Evolutionary conservation across 345 rosid genomes (phyloP).

Genomic region (Litchi chinensis): DNA sequence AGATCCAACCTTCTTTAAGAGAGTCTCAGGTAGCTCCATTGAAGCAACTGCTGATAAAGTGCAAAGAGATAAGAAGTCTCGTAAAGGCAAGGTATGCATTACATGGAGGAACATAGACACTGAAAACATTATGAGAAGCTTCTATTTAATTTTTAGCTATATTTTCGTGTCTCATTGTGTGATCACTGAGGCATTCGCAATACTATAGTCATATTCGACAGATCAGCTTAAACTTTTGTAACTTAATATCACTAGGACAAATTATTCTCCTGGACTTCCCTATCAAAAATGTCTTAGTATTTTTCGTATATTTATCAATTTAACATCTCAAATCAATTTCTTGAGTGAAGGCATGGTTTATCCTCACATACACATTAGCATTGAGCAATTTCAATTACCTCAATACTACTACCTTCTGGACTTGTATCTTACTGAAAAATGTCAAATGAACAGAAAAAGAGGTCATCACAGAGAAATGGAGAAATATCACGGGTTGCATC

Average conservation of each 20-base stretch:
- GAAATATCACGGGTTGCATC: conserved; percentile 50
- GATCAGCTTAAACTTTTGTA: background rate
- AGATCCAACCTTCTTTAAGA: conserved; percentile 84
- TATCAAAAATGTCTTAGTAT: background rate
- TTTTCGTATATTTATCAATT: background rate
- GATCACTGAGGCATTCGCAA: background rate
- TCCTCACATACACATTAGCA: background rate
- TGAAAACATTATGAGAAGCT: conserved; percentile 4
- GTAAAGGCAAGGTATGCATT: conserved; percentile 65
- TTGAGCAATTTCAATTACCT: background rate
- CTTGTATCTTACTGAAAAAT: conserved; percentile 6
- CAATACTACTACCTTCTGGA: conserved; percentile 2
- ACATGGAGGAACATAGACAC: conserved; percentile 10
- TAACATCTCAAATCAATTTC: background rate
- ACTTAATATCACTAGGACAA: background rate
- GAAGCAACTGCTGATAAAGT: conserved; percentile 52
- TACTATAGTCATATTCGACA: background rate
- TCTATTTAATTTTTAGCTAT: conserved; percentile 6
- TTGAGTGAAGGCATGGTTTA: background rate
- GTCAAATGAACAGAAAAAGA: conserved; percentile 63
- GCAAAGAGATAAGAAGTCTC: conserved; percentile 51
- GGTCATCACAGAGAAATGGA: conserved; percentile 49
- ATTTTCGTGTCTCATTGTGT: background rate
- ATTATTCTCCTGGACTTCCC: background rate
- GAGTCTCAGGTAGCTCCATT: conserved; percentile 49